Evolutionary conservation across 768 basidiomycete genomes (phyloP), one percentile per base, ranked within the genome.

Genomic region (Roridomyces roridus): DNA sequence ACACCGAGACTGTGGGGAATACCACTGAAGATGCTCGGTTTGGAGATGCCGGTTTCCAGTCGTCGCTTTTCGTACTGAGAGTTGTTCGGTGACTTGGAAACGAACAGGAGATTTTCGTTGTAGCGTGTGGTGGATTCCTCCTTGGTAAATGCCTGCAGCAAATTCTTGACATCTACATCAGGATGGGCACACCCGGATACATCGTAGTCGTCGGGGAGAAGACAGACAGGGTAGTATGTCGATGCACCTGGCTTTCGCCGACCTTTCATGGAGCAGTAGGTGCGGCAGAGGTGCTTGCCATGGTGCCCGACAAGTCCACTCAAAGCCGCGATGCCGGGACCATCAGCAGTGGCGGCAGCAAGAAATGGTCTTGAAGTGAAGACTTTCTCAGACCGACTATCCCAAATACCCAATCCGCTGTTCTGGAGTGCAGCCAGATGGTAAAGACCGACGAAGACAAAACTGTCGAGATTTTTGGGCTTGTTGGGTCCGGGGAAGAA

Each of bases 151-250:
- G 12, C 10, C 17, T 39, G 11, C 15, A 65, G 61, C 11, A 72
- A 41, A 1, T 40, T 11, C 6, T 28, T 31, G 18, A 57, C n/a
- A 17, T 71, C 46, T 3, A 76, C 46, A 36, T 78, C 72, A 2
- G 25, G 9, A 47, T 77, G 76, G 48, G 67, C 44, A 25, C 64
- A 72, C 0, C 71, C 72, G 0, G 24, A 15, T 1, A 72, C 48
- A 12, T 11, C 17, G 28, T 65, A 72, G 31, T 55, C 24, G n/a
- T 34, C 8, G 0, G 77, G 77, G 11, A 62, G 57, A 0, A 70
- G 48, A 6, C 62, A 52, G 0, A 61, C 75, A 0, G 74, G 72
- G 56, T 74, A 80, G 42, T 80, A 78, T 18, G 65, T 67, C 0
- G 53, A 21, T 0, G 44, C 62, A 2, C 61, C 55, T 0, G 60